Conservation (phyloP, 2,329 filamentous ascomycete genomes). For the Diaporthe vexans region DNA sequence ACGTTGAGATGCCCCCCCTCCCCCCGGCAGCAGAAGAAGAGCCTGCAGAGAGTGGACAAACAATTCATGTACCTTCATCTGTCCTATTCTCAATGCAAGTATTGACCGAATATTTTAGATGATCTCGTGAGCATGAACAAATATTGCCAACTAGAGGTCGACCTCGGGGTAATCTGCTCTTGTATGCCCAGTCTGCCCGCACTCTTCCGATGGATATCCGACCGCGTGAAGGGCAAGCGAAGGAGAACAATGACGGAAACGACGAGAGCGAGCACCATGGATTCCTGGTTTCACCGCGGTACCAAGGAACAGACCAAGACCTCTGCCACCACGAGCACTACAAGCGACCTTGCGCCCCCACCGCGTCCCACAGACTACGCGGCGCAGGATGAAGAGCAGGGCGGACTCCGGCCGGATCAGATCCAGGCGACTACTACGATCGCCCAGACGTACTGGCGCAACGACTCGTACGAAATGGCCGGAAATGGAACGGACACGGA, state of each 20-base stretch:
- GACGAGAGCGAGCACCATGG: too few species aligned
- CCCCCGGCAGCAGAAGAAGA: background rate
- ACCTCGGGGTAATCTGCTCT: slow-evolving; percentile 25
- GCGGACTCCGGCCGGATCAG: background rate
- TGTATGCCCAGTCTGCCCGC: slow-evolving; percentile 35
- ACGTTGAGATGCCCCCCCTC: background rate
- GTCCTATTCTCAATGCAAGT: too few species aligned
- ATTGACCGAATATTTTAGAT: too few species aligned
- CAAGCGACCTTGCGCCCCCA: background rate
- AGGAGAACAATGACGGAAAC: background rate
- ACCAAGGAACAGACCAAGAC: background rate
- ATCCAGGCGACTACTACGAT: background rate
- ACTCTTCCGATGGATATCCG: background rate
- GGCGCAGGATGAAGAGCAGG: background rate
- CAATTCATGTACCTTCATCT: too few species aligned
- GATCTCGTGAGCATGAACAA: slow-evolving; percentile 17
- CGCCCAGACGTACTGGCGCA: background rate
- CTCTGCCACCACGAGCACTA: background rate
- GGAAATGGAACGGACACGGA: background rate
- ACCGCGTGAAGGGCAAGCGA: background rate
- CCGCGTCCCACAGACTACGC: background rate
- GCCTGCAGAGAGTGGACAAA: too few species aligned
- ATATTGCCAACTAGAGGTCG: slow-evolving; percentile 22
- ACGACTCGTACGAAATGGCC: background rate
- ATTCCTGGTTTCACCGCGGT: background rate